A percentile compares a stretch with the other conserved stretches of the same genome.
phyloP scores from a whole-genome alignment of 768 basidiomycete species.

The Boletus subparvulus region DNA sequence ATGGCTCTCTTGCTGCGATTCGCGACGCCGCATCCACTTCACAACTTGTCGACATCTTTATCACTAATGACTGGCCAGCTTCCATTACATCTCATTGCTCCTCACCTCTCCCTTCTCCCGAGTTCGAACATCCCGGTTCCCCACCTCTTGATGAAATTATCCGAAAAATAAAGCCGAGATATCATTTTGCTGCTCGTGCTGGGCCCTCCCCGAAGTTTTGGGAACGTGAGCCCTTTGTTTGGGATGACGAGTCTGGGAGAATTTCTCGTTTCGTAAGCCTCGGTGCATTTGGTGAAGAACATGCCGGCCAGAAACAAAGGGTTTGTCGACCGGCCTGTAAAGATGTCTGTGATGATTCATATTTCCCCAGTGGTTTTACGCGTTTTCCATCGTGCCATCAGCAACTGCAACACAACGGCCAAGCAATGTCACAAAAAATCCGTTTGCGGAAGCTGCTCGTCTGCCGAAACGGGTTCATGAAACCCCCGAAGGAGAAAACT shows the following conservation, averaged over 20 bases:
- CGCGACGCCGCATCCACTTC: constrained; percentile 59
- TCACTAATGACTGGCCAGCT: constrained; percentile 78
- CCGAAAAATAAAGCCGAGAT: constrained; percentile 72
- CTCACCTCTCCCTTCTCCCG: constrained; percentile 44
- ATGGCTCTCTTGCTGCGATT: constrained; percentile 66
- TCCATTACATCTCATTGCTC: constrained; percentile 61
- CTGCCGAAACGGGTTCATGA: constrained; percentile 56
- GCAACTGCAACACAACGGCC: constrained; percentile 45
- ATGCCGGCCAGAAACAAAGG: constrained; percentile 74
- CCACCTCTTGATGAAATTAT: constrained; percentile 66
- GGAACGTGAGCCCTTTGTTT: constrained; percentile 92
- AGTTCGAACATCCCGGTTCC: constrained; percentile 45
- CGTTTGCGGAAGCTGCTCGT: constrained; percentile 50
- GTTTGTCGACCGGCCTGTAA: constrained; percentile 45
- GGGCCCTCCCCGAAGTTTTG: constrained; percentile 78
- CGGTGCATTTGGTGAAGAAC: constrained; percentile 77
- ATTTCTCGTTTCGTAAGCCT: constrained; percentile 78
- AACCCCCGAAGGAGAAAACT: constrained; percentile 52
- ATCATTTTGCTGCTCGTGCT: constrained; percentile 76
- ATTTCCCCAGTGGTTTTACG: constrained; percentile 87
- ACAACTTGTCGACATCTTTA: constrained; percentile 74
- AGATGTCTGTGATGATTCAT: constrained; percentile 7
- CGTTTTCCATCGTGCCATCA: constrained; percentile 78
- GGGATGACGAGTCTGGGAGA: constrained; percentile 70
- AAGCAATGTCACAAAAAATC: constrained; percentile 68